A percentile compares a stretch with the other conserved stretches of the same genome.
phyloP scores from a whole-genome alignment of 192 early-diverging fungal genomes.

The Linnemannia elongata region DNA sequence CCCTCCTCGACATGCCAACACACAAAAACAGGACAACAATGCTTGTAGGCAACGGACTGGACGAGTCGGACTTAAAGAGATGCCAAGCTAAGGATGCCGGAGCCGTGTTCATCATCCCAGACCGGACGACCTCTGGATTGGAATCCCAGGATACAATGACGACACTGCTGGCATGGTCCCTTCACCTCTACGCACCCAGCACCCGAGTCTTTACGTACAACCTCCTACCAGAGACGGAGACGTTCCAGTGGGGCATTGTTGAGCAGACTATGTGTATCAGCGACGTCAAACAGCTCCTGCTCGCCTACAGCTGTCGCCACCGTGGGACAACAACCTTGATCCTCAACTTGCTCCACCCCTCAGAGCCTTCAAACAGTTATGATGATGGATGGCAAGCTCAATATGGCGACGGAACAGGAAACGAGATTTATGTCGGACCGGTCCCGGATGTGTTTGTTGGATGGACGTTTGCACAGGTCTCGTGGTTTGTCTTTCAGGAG shows the following conservation, averaged over 20 bases:
- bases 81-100: conserved; percentile 59
- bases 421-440: conserved; percentile 70
- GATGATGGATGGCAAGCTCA: conserved; percentile 76
- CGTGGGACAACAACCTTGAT: conserved; percentile 70
- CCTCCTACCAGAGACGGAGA: conserved; percentile 70
- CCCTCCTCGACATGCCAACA: conserved; percentile 51
- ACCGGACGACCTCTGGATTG: conserved; percentile 62
- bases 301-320: conserved; percentile 70
- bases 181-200: conserved; percentile 70
- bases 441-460: conserved; percentile 72
- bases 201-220: conserved; percentile 74
- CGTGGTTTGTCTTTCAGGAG: conserved; percentile 61
- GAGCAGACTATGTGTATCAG: conserved; percentile 63
- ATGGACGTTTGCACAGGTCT: conserved; percentile 67
- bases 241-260: conserved; percentile 70
- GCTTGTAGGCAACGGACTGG: conserved; percentile 51
- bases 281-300: conserved; percentile 65
- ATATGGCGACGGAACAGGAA: conserved; percentile 78
- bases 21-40: conserved; percentile 47
- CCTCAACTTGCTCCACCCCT: conserved; percentile 73
- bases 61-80: conserved; percentile 40
- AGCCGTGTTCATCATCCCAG: conserved; percentile 66
- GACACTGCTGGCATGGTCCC: conserved; percentile 75
- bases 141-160: conserved; percentile 77
- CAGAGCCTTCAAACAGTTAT: conserved; percentile 65